Percentiles rank a stretch among this genome's conserved stretches.
Conservation (phyloP, 208 protist species). For the Leishmania martiniquensis region DNA sequence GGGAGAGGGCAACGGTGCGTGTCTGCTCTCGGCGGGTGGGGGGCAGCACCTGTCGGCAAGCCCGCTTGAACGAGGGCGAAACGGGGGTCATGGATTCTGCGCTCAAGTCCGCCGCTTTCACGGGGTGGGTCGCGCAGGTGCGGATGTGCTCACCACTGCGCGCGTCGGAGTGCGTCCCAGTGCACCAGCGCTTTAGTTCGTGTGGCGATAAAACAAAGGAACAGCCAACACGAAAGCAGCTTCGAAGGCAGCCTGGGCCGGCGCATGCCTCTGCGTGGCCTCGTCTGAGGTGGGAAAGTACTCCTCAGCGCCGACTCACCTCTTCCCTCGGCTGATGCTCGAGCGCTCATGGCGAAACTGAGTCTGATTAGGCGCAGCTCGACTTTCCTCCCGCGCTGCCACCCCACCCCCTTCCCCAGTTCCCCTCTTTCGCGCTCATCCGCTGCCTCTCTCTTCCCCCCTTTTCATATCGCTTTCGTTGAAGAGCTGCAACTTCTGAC, state of each 20-base stretch:
- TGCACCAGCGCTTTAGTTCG: neutral
- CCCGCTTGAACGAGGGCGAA: neutral
- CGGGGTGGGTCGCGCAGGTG: neutral
- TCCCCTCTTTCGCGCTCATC: neutral
- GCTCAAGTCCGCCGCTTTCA: neutral
- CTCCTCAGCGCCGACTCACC: neutral
- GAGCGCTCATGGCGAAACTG: neutral
- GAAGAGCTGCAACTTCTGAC: neutral
- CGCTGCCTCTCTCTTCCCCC: neutral
- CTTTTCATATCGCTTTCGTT: conserved; percentile 4
- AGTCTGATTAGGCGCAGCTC: neutral
- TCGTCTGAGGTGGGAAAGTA: too few relatives aligned
- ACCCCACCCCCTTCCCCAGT: neutral
- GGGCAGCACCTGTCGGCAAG: neutral
- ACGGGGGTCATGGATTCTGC: neutral
- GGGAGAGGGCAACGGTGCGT: neutral
- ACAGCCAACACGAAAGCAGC: neutral
- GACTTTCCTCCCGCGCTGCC: neutral
- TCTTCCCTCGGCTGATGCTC: neutral
- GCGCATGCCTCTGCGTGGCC: neutral
- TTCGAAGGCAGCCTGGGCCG: neutral
- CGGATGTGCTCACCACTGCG: neutral
- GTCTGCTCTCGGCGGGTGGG: neutral
- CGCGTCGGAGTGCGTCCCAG: neutral
- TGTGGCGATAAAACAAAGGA: neutral